A percentile compares a stretch with the other conserved stretches of the same genome.
phyloP scores from a whole-genome alignment of 202 grass and related monocot genomes.

The Miscanthus sacchariflorus region DNA sequence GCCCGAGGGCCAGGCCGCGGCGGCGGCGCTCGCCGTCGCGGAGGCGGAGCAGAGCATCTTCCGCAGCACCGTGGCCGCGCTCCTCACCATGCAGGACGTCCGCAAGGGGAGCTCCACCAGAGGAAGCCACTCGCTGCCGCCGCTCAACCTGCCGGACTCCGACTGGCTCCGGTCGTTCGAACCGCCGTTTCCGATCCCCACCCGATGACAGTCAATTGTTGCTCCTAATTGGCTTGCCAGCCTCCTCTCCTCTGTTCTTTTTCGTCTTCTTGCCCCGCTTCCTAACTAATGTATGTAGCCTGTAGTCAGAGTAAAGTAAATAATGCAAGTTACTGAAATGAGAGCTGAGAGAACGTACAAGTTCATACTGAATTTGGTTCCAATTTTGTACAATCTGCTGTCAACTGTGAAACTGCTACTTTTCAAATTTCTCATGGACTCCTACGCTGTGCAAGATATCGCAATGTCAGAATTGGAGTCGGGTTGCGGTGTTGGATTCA shows the following conservation, averaged over 20 bases:
- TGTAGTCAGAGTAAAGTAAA: slow-evolving; percentile 12
- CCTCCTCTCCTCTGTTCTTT: background rate
- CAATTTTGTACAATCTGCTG: background rate
- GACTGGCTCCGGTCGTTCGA: slow-evolving; percentile 79
- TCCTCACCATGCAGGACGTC: slow-evolving; percentile 86
- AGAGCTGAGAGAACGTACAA: background rate
- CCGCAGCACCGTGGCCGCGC: slow-evolving; percentile 75
- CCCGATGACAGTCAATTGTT: slow-evolving; percentile 47
- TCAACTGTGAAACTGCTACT: background rate
- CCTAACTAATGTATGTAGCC: background rate
- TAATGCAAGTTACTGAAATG: slow-evolving; percentile 42
- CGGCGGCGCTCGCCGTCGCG: slow-evolving; percentile 60
- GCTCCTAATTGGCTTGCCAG: background rate
- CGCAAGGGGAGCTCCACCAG: slow-evolving; percentile 81
- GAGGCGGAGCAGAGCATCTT: slow-evolving; percentile 85
- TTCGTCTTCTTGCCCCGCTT: background rate
- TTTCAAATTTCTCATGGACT: background rate
- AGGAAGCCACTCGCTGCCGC: slow-evolving; percentile 77
- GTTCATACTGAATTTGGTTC: slow-evolving; percentile 20
- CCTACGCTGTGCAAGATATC: background rate
- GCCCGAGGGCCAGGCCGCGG: slow-evolving; percentile 44
- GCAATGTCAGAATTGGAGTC: background rate
- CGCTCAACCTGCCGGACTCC: slow-evolving; percentile 67
- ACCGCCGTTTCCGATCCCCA: slow-evolving; percentile 56
- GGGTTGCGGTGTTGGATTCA: background rate